A percentile compares a stretch with the other conserved stretches of the same genome.
Evolutionary conservation across 331 rosid genomes (phyloP).

Genomic region (Malus hybrid): DNA sequence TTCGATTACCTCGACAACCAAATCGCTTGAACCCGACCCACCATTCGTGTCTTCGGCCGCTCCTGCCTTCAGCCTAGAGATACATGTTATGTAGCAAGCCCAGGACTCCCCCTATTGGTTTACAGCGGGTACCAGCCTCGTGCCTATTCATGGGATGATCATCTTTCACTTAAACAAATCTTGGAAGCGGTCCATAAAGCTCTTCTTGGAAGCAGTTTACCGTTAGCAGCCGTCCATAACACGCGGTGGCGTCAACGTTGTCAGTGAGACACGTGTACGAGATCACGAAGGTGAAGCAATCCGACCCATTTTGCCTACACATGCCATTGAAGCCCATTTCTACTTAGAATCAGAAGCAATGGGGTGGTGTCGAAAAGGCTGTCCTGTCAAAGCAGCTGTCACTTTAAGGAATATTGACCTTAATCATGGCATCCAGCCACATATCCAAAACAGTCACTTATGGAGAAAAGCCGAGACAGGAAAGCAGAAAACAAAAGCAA

Average conservation of each 20-base stretch:
- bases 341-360: neutral
- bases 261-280: conserved; percentile 61
- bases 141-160: conserved; percentile 82
- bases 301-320: conserved; percentile 66
- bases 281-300: conserved; percentile 73
- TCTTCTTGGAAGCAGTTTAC: conserved; percentile 79
- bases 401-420: too few species aligned
- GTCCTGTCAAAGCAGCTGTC: too few species aligned
- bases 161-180: conserved; percentile 61
- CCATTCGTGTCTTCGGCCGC: conserved; percentile 71
- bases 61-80: conserved; percentile 76
- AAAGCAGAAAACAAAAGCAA: too few species aligned
- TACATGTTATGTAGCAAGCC: conserved; percentile 74
- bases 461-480: too few species aligned
- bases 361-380: too few species aligned
- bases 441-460: too few species aligned
- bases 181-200: conserved; percentile 75
- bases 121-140: conserved; percentile 84
- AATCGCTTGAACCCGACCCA: conserved; percentile 85
- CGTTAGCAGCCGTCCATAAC: conserved; percentile 73
- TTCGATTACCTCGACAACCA: conserved; percentile 54
- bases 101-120: conserved; percentile 57
- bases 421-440: too few species aligned
- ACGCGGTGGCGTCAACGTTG: conserved; percentile 52
- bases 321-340: conserved; percentile 73